A percentile compares a stretch with the other conserved stretches of the same genome.
Evolutionary conservation across 2,329 filamentous ascomycete genomes (phyloP).

Genomic region (Atkinsonella hypoxylon): DNA sequence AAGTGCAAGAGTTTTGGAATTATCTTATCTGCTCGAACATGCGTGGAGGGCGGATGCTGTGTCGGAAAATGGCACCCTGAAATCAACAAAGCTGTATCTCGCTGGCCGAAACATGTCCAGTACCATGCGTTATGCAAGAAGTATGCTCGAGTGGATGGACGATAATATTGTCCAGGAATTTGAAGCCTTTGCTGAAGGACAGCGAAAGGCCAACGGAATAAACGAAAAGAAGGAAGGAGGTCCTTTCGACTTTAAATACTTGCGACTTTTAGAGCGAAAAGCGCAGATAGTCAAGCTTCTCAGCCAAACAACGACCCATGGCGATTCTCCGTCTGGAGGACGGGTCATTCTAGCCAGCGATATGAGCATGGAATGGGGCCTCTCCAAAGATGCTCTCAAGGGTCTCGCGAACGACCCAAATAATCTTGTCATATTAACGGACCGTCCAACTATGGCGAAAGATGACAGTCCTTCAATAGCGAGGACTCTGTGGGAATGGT

Average conservation of each 20-base stretch:
- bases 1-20: constrained; percentile 82
- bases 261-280: constrained; percentile 72
- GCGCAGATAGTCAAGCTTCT: constrained; percentile 64
- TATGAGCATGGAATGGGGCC: constrained; percentile 85
- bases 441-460: constrained; percentile 42
- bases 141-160: constrained; percentile 99
- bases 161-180: constrained; percentile 89
- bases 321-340: constrained; percentile 32
- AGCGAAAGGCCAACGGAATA: constrained; percentile 32
- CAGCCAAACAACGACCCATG: constrained; percentile 27
- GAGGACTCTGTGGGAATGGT: constrained; percentile 68
- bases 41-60: constrained; percentile 64
- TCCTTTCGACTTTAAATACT: constrained; percentile 81
- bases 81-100: constrained; percentile 57
- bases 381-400: constrained; percentile 70
- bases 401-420: constrained; percentile 62
- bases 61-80: constrained; percentile 38
- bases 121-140: constrained; percentile 81
- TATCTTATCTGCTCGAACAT: constrained; percentile 86
- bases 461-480: constrained; percentile 47
- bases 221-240: constrained; percentile 46
- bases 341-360: constrained; percentile 88
- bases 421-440: constrained; percentile 81
- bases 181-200: constrained; percentile 53
- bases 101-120: constrained; percentile 78